Evolutionary conservation across 345 rosid genomes (phyloP), one percentile per base, ranked within the genome.

Genomic region (Populus ilicifolia): DNA sequence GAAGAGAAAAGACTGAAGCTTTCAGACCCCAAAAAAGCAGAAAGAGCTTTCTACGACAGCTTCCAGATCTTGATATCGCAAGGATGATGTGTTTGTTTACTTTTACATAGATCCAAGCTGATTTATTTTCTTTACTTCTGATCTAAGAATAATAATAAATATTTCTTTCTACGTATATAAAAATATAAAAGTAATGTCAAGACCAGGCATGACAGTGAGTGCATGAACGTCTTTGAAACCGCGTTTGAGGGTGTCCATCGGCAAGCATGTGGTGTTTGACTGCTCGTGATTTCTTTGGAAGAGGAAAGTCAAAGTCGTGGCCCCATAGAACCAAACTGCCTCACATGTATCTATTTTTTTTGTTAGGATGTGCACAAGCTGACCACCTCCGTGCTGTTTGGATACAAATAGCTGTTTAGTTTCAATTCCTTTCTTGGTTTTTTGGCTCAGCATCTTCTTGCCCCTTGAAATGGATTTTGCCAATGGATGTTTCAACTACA

Each of bases 191-290:
- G 0, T 30, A 36, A 67, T 43, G 29, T 20, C 33, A 16, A 0
- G 41, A 30, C 20, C 41, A 17, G 69, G 41, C 41, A 33, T 65
- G 69, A 69, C 30, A 43, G 21, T 2, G 33, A 75, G 79, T 67
- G 80, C 83, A 79, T 82, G 85, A 69, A 84, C 80, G 80, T 71
- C 79, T 46, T 18, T 64, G 84, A 85, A 87, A 85, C 76, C 88
- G 88, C 88, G 90, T 87, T 72, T 43, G 30, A 0, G 8, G 59
- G 69, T 70, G 77, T 35, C 76, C 63, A 4, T 13, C 3, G 66
- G 36, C 12, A 70, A 23, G 75, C 75, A 73, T 68, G 33, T 75
- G 80, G 17, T 5, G 38, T 74, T 75, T 79, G 81, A 69, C 80
- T 44, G 8, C 64, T 23, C 30, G 30, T 79, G 44, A 16, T 44